Base-by-base conservation (phyloP, 768 basidiomycete species). In the Tylopilus sp. region DNA sequence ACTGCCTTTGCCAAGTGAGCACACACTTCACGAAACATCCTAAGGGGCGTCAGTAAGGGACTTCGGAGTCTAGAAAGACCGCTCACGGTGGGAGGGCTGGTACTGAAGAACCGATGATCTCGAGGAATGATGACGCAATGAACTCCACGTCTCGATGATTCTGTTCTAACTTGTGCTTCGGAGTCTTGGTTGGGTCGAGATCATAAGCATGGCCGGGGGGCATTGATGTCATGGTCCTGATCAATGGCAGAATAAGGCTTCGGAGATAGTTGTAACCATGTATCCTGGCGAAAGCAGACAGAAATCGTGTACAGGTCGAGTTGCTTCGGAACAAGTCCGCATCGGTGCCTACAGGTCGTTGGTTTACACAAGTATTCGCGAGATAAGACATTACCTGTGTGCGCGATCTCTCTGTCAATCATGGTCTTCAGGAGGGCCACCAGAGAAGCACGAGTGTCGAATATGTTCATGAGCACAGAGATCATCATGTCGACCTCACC, bases 231-330 rank as follows among this genome's bases (percentile, higher is more conserved):
- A 97, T 88, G 20, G 79, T 80, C 57, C 85, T 79, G 56, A 97
- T 77, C 26, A 95, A 74, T 3, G 92, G 91, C 39, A 79, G 73
- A 41, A 95, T 79, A 21, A 95, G 76, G 40, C 78, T 81, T 18
- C 93, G 80, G n/a, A 97, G 74, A 67, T 95, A 97, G 51, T 85
- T 84, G 67, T 95, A 97, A 4, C 94, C 95, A 54, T 94, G 91
- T n/a, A 88, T 82, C 63, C 79, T 84, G 4, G 90, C 91, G 59
- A 95, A 95, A 2, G 85, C 82, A 6, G 91, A 91, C 40, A 97
- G 71, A 51, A 98, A 85, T 39, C 88, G 75, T n/a, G 88, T 89
- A 59, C 86, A 91, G 1, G 88, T 89, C 3, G 88, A 86, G 66
- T 95, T 97, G 53, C 88, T 78, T 44, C 95, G 79, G 73, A 98